Evolutionary conservation across 176 grass and related monocot genomes (phyloP).

Genomic region (Juncus effusus): DNA sequence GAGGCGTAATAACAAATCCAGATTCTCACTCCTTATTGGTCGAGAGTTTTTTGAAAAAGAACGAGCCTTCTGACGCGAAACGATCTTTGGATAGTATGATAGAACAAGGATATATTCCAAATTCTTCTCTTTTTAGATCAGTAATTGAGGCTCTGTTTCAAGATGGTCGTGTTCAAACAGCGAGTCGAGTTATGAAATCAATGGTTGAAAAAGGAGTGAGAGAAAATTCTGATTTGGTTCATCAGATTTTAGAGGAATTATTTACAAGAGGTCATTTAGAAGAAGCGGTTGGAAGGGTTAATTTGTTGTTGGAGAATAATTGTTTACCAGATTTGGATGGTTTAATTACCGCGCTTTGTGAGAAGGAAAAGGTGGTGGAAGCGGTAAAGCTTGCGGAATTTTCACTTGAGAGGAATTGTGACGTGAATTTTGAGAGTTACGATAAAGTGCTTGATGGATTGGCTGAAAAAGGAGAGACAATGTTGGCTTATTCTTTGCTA

Average conservation of each 20-base stretch:
- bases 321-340: constrained; percentile 71
- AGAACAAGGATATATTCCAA: constrained; percentile 80
- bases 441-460: constrained; percentile 76
- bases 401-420: constrained; percentile 61
- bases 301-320: constrained; percentile 63
- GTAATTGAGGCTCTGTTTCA: constrained; percentile 67
- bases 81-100: constrained; percentile 80
- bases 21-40: constrained; percentile 57
- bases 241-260: constrained; percentile 73
- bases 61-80: constrained; percentile 69
- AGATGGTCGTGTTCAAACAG: constrained; percentile 62
- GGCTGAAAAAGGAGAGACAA: constrained; percentile 55
- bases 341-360: constrained; percentile 51
- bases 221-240: constrained; percentile 69
- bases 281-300: constrained; percentile 70
- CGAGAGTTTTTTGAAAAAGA: constrained; percentile 73
- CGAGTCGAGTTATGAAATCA: constrained; percentile 89
- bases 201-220: constrained; percentile 90
- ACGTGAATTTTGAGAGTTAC: constrained; percentile 67
- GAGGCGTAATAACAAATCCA: constrained; percentile 54
- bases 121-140: constrained; percentile 57
- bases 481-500: constrained; percentile 80
- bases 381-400: constrained; percentile 81
- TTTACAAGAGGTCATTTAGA: constrained; percentile 88
- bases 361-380: constrained; percentile 67